phyloP scores from a whole-genome alignment of 2,329 filamentous ascomycete genomes.

The Colletotrichum noveboracense region DNA sequence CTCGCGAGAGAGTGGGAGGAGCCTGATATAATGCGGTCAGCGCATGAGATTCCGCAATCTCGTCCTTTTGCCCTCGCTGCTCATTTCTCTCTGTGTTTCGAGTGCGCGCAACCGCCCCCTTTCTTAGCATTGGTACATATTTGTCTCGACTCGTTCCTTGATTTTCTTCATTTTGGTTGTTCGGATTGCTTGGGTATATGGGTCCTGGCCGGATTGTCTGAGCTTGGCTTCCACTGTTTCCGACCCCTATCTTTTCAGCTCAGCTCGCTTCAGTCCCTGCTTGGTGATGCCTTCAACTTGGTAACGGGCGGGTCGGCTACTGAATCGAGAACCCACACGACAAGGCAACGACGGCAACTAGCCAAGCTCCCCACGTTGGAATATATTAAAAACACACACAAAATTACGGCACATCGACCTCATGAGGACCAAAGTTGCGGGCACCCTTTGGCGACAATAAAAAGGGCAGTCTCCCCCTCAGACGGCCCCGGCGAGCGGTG shows the following conservation, averaged over 20 bases:
- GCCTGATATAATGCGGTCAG: background rate
- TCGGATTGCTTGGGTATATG: background rate
- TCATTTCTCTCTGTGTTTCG: background rate
- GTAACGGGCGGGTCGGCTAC: constrained; percentile 10
- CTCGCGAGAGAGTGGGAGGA: background rate
- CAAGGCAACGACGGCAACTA: background rate
- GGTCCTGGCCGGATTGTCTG: background rate
- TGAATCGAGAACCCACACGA: constrained; percentile 18
- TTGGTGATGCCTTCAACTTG: constrained; percentile 15
- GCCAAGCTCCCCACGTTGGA: constrained; percentile 16
- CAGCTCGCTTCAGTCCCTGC: background rate
- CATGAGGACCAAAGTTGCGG: constrained; percentile 2
- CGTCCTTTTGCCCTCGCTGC: background rate
- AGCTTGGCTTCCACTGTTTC: background rate
- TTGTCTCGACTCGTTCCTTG: background rate
- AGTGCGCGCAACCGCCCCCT: background rate
- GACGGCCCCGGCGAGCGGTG: background rate
- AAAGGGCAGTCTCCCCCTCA: background rate
- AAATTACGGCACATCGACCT: constrained; percentile 21
- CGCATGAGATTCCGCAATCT: background rate
- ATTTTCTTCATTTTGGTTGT: background rate
- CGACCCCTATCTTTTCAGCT: background rate
- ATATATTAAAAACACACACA: constrained; percentile 6
- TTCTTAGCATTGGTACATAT: background rate
- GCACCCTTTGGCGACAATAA: background rate